Evolutionary conservation across 2,329 filamentous ascomycete species (phyloP).

Genomic region (Neopestalotiopsis rosae): DNA sequence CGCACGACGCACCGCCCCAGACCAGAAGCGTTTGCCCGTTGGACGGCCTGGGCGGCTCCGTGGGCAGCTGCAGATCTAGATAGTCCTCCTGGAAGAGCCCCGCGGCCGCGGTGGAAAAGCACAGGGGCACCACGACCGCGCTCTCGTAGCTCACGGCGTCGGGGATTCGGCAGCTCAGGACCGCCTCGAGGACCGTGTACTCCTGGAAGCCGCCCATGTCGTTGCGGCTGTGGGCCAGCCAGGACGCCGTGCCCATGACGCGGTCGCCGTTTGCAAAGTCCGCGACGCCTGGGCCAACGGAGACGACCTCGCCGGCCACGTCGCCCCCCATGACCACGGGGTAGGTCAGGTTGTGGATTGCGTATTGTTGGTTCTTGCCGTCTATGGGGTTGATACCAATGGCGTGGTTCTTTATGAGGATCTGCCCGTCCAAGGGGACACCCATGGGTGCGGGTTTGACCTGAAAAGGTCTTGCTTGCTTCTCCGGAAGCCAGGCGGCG

Average conservation of each 20-base stretch:
- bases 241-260: constrained; percentile 13
- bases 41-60: constrained; percentile 23
- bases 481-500: constrained; percentile 15
- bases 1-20: constrained; percentile 46
- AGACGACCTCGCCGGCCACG: constrained; percentile 11
- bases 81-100: constrained; percentile 33
- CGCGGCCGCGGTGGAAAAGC: constrained; percentile 34
- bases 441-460: constrained; percentile 13
- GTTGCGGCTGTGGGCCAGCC: constrained; percentile 1
- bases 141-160: constrained; percentile 33
- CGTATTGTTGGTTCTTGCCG: neutral
- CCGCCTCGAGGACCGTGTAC: constrained; percentile 32
- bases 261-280: neutral
- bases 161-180: constrained; percentile 34
- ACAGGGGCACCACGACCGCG: constrained; percentile 36
- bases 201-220: constrained; percentile 34
- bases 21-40: constrained; percentile 35
- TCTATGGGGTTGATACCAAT: constrained; percentile 20
- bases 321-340: neutral
- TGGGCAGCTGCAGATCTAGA: constrained; percentile 31
- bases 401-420: constrained; percentile 15
- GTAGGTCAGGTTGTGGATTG: neutral
- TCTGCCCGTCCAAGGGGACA: neutral
- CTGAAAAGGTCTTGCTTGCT: constrained; percentile 13
- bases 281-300: constrained; percentile 1